Evolutionary conservation across 495 filamentous ascomycete genomes (phyloP).

Genomic region (Penicillium alfredii): DNA sequence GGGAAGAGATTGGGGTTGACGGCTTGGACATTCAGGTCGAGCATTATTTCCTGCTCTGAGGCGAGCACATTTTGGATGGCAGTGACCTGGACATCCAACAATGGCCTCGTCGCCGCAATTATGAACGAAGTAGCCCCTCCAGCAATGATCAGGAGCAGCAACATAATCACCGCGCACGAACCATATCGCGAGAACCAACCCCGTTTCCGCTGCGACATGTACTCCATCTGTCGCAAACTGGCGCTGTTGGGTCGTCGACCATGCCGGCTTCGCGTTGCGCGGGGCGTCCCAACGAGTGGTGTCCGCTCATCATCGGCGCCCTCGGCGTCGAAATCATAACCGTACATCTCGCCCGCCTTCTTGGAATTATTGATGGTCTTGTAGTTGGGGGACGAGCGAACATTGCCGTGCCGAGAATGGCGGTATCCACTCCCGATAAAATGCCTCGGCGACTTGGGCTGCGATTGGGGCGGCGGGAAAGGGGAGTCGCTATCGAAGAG

Average conservation of each 20-base stretch:
- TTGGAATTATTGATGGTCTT: constrained; percentile 42
- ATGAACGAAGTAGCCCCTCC: constrained; percentile 80
- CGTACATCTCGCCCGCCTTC: constrained; percentile 51
- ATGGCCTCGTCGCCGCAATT: constrained; percentile 82
- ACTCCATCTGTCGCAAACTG: constrained; percentile 66
- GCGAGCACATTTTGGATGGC: constrained; percentile 85
- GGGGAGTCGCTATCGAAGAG: constrained; percentile 76
- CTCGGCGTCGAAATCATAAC: constrained; percentile 63
- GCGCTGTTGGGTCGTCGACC: constrained; percentile 51
- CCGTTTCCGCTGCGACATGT: constrained; percentile 60
- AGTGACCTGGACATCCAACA: constrained; percentile 66
- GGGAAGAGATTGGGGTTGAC: constrained; percentile 88
- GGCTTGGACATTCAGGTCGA: constrained; percentile 83
- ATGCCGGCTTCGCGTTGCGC: constrained; percentile 56
- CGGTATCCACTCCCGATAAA: constrained; percentile 33
- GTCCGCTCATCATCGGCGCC: constrained; percentile 89
- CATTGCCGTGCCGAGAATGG: constrained; percentile 29
- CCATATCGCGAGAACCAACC: constrained; percentile 67
- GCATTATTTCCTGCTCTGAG: constrained; percentile 91
- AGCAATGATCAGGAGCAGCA: constrained; percentile 70
- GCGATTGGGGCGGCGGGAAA: constrained; percentile 42
- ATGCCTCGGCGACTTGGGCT: constrained; percentile 59
- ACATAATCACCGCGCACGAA: constrained; percentile 67
- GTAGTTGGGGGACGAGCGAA: constrained; percentile 32
- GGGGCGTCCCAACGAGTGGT: constrained; percentile 66